phyloP scores from a whole-genome alignment of 192 early-diverging fungal species.

The Rhizoclosmatium globosum region DNA sequence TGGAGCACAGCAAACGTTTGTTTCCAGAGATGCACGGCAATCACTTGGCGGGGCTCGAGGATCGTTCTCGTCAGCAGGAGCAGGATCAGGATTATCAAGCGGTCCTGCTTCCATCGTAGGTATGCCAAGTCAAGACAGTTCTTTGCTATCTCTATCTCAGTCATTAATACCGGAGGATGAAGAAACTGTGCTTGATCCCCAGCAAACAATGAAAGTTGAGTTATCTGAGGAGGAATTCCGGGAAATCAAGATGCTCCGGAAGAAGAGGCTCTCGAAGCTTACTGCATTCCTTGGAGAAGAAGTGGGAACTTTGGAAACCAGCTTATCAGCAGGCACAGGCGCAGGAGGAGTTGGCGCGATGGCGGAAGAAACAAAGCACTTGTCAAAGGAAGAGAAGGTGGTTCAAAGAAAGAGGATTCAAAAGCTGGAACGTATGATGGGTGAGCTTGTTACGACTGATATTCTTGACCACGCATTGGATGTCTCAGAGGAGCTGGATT shows the following conservation, averaged over 20 bases:
- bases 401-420: slow-evolving; percentile 2
- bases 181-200: too few relatives aligned
- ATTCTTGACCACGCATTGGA: slow-evolving; percentile 8
- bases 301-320: slow-evolving; percentile 6
- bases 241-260: not conserved
- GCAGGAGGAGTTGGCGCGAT: too few relatives aligned
- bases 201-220: not conserved
- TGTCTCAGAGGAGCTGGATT: too few relatives aligned
- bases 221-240: slow-evolving; percentile 6
- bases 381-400: slow-evolving; percentile 9
- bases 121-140: not conserved
- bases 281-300: slow-evolving; percentile 23
- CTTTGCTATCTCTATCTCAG: too few relatives aligned
- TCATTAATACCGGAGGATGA: not conserved
- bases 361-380: not conserved
- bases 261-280: slow-evolving; percentile 22
- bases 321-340: not conserved
- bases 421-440: slow-evolving; percentile 13
- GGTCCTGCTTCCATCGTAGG: not conserved
- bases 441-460: slow-evolving; percentile 14
- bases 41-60: too few relatives aligned
- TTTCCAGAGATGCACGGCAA: too few relatives aligned
- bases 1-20: not conserved
- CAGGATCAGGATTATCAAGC: too few relatives aligned
- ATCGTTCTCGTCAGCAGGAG: too few relatives aligned